Base-by-base conservation (phyloP, 2,329 filamentous ascomycete species). In the Nannizzia gypsea region DNA sequence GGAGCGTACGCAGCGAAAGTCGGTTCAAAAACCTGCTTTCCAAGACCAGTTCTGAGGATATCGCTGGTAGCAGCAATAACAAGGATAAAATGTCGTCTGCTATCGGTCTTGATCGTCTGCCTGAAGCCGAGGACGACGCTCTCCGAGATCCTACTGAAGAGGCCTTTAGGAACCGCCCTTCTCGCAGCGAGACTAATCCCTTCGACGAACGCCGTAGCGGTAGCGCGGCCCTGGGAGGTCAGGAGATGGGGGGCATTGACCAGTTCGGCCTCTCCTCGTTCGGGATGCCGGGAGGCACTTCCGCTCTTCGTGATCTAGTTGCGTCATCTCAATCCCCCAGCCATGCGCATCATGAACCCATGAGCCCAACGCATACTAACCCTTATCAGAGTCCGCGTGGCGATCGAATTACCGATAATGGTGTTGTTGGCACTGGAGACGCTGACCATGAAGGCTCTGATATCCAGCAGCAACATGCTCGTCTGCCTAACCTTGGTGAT, bases 321-420 rank as follows among this genome's bases (percentile, higher is more conserved):
- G 76, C 80, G 63, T 80, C 80, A 57, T 73, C 80, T 72, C 79
- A 81, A 48, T 80, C 79, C 15, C 80, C 81, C 9, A 76, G 74
- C 57, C 71, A 77, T 58, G 72, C 75, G 55, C 74, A 77, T 57
- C 79, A 85, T 64, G 88, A 90, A 61, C 87, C 88, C 0, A 83
- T 89, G 69, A 97, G 92, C 70, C 93, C 93, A 9, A 93, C 91
- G 0, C 89, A 95, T 68, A 97, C 93, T 2, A 99, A 99, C 69
- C 93, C 93, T 1, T 99, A 93, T 70, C 89, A 91, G 64, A 97
- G 92, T 71, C 93, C 93, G 1, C 34, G 54, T 56, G 88, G 86
- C 40, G 87, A 90, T 26, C 84, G 84, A 50, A 78, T 77, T 3
- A 84, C 89, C 55, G 82, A 59, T 3, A 85, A 89, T 55, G 82